A percentile compares a stretch with the other conserved stretches of the same genome.
Conservation (phyloP, 257 asterid species). For the Lantana camara region DNA sequence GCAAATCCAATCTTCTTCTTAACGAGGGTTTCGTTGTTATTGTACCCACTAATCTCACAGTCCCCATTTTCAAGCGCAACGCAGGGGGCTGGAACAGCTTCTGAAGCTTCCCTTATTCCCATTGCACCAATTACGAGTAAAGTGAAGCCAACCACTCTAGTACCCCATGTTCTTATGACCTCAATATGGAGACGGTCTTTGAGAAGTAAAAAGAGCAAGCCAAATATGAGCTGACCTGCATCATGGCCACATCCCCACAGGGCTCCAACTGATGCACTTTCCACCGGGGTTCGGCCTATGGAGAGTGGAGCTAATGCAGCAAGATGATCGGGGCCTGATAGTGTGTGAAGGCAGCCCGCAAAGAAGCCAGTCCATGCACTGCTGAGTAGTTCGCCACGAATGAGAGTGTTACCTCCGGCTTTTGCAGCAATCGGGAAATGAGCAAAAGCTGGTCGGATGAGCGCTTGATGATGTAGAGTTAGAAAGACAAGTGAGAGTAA, state of each 20-base stretch:
- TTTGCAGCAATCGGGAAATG: constrained; percentile 56
- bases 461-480: constrained; percentile 56
- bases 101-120: constrained; percentile 94
- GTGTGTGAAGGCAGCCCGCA: constrained; percentile 97
- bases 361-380: constrained; percentile 98
- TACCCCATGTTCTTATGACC: constrained; percentile 84
- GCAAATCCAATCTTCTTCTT: constrained; percentile 87
- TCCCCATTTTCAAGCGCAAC: constrained; percentile 69
- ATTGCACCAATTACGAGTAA: constrained; percentile 84
- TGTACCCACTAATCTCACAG: constrained; percentile 54
- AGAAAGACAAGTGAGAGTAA: constrained; percentile 60
- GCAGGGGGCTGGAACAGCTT: constrained; percentile 55
- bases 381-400: constrained; percentile 63
- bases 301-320: constrained; percentile 99
- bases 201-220: constrained; percentile 71
- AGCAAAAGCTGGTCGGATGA: constrained; percentile 75
- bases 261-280: constrained; percentile 96
- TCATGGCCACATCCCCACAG: constrained; percentile 99
- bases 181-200: constrained; percentile 93
- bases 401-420: constrained; percentile 48
- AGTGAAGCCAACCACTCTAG: constrained; percentile 89
- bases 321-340: constrained; percentile 97
- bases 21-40: constrained; percentile 36
- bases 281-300: constrained; percentile 76
- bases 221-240: constrained; percentile 92